Base-by-base conservation (phyloP, 2,329 filamentous ascomycete species). In the Colletotrichum sp. region DNA sequence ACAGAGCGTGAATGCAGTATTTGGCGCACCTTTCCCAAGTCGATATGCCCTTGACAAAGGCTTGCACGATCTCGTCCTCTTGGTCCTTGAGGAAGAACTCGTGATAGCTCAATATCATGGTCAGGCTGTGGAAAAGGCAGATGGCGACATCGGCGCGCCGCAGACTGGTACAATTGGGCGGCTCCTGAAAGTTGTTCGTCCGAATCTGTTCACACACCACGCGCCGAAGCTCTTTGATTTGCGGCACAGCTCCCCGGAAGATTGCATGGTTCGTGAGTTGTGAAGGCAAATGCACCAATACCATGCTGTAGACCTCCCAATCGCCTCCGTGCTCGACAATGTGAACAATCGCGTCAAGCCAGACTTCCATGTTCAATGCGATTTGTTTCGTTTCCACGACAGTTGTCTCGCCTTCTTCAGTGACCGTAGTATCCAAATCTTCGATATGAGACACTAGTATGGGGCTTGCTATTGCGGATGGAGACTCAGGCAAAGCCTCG, bases 261-360 rank as follows among this genome's bases (percentile, higher is more conserved):
- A 98, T 88, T 15, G 95, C 93, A 81, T 97, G 95, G 80, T 99
- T 99, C 83, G 93, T 94, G 27, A 99, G 88, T 80, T 98, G 96
- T 32, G 95, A 94, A 2, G 95, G 94, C 12, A 98, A 87, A 83
- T 98, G 95, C 8, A 95, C 94, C 34, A 99, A 88, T 22, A 96
- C 91, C 82, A 96, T 98, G 84, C 95, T 96, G 87, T 98, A 98
- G 2, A 98, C 88, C 82, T 98, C 96, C 96, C 96, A 98, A 77
- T 97, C 93, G 64, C 93, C 94, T 71, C 92, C 90, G 78, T 94
- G 92, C 25, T 78, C 77, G 59, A 98, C 86, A n/a, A 97, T 86
- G n/a, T 89, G 88, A 30, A 95, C 90, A 48, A 98, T 88, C 13
- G 92, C 89, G 77, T 96, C 94, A n/a, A 98, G 88, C 94, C 95